A percentile compares a stretch with the other conserved stretches of the same genome.
phyloP scores from a whole-genome alignment of 1,284 basidiomycete species.

The Cutaneotrichosporon arboriforme region DNA sequence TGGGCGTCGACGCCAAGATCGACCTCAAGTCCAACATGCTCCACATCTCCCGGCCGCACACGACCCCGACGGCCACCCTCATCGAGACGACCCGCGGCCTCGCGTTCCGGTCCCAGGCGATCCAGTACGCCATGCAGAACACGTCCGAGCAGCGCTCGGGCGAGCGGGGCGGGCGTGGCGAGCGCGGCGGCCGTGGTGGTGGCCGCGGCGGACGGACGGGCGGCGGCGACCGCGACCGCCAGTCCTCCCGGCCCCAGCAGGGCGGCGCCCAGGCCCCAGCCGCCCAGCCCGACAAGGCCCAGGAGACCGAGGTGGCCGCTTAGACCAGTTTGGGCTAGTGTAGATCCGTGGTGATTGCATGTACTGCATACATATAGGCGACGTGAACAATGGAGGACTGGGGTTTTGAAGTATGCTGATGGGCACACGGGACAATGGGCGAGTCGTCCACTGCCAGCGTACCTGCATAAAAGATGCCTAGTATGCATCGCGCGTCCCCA shows the following conservation, averaged over 20 bases:
- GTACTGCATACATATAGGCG: conserved; percentile 18
- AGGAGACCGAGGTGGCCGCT: conserved; percentile 17
- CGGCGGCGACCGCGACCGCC: not conserved
- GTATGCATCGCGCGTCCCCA: too few relatives aligned
- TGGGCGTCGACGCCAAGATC: conserved; percentile 93
- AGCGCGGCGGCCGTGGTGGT: conserved; percentile 27
- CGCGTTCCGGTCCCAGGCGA: conserved; percentile 81
- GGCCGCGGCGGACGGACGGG: conserved; percentile 27
- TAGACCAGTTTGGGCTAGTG: conserved; percentile 8
- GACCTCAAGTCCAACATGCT: conserved; percentile 83
- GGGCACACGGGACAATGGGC: not conserved
- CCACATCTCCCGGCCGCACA: conserved; percentile 83
- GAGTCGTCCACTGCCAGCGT: too few relatives aligned
- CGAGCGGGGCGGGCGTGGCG: conserved; percentile 29
- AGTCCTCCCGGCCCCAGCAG: conserved; percentile 15
- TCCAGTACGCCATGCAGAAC: conserved; percentile 69
- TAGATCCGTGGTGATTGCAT: conserved; percentile 5
- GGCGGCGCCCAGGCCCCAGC: conserved; percentile 4
- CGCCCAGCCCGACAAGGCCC: conserved; percentile 8
- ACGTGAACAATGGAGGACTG: too few relatives aligned
- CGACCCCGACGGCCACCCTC: conserved; percentile 87
- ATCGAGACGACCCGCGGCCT: conserved; percentile 95
- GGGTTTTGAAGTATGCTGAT: too few relatives aligned
- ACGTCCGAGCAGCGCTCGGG: conserved; percentile 22
- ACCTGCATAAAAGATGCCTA: too few relatives aligned